phyloP scores from a whole-genome alignment of 192 early-diverging fungal genomes.

The Coemansia sp. region DNA sequence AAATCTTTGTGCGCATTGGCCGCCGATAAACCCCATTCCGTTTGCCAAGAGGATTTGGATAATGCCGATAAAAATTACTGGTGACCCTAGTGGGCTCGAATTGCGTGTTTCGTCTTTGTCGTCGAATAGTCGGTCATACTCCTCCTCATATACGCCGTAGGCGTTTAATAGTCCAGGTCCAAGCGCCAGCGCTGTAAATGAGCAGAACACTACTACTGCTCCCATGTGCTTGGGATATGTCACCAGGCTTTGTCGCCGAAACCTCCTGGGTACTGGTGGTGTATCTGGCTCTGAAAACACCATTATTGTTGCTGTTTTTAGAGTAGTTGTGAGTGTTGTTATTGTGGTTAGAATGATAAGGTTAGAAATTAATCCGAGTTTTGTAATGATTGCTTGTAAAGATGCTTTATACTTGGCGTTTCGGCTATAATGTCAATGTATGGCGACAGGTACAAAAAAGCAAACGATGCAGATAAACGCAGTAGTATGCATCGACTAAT shows the following conservation, averaged over 20 bases:
- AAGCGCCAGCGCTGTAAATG: slow-evolving; percentile 39
- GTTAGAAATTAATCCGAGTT: not conserved
- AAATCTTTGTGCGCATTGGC: slow-evolving; percentile 27
- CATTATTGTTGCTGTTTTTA: too few species aligned
- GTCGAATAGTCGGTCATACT: slow-evolving; percentile 46
- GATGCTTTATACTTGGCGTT: not conserved
- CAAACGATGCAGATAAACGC: not conserved
- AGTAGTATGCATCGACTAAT: not conserved
- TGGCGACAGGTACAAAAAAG: not conserved
- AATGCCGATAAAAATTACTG: slow-evolving; percentile 50
- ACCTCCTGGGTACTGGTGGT: slow-evolving; percentile 8
- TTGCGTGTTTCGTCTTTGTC: slow-evolving; percentile 33
- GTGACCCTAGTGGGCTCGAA: slow-evolving; percentile 27
- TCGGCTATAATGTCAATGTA: not conserved
- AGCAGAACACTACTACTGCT: slow-evolving; percentile 43
- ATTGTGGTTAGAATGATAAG: not conserved
- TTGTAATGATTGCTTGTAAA: not conserved
- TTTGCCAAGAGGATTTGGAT: slow-evolving; percentile 49
- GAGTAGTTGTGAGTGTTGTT: too few species aligned
- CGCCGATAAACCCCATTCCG: slow-evolving; percentile 47
- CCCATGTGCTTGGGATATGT: slow-evolving; percentile 47
- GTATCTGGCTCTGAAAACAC: not conserved
- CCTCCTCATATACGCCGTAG: slow-evolving; percentile 52
- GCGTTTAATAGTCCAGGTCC: slow-evolving; percentile 49
- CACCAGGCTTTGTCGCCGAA: slow-evolving; percentile 38